Evolutionary conservation across 495 filamentous ascomycete species (phyloP).

Genomic region (Xylaria sp.): DNA sequence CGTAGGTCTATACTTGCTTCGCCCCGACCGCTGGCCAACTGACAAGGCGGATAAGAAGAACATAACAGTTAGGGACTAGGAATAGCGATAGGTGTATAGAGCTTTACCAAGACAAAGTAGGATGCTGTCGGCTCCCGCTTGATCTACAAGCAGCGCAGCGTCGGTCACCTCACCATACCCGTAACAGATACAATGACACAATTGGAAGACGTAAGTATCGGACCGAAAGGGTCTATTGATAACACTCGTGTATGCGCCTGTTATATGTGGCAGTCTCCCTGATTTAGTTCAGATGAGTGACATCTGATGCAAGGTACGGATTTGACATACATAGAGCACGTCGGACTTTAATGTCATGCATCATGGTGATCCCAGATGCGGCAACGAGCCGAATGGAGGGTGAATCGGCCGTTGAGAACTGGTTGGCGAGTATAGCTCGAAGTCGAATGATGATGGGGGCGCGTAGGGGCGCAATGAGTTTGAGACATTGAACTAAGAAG

Average conservation of each 20-base stretch:
- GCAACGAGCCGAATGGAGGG: background rate
- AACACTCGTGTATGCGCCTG: background rate
- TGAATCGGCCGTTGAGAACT: slow-evolving; percentile 1
- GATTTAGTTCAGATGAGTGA: slow-evolving; percentile 19
- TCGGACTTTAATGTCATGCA: slow-evolving; percentile 14
- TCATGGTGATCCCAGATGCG: slow-evolving; percentile 3
- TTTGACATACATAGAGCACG: slow-evolving; percentile 15
- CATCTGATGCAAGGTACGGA: slow-evolving; percentile 15
- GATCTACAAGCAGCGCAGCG: slow-evolving; percentile 6
- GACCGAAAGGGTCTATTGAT: slow-evolving; percentile 15
- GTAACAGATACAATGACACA: background rate
- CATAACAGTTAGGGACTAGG: background rate
- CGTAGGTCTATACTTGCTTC: slow-evolving; percentile 17
- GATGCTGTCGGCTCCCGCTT: slow-evolving; percentile 1
- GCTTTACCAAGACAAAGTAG: background rate
- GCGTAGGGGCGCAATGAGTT: slow-evolving; percentile 14
- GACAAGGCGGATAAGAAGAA: background rate
- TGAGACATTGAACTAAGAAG: slow-evolving; percentile 13
- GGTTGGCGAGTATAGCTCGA: slow-evolving; percentile 19
- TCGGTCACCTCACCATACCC: background rate
- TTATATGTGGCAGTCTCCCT: slow-evolving; percentile 5
- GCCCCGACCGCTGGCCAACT: background rate
- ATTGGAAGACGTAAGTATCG: slow-evolving; percentile 14
- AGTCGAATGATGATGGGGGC: slow-evolving; percentile 10
- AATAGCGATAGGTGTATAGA: slow-evolving; percentile 9